Percentiles rank a stretch among this genome's conserved stretches.
Conservation (phyloP, 192 early-diverging fungal genomes). For the Entophlyctis luteolus region DNA sequence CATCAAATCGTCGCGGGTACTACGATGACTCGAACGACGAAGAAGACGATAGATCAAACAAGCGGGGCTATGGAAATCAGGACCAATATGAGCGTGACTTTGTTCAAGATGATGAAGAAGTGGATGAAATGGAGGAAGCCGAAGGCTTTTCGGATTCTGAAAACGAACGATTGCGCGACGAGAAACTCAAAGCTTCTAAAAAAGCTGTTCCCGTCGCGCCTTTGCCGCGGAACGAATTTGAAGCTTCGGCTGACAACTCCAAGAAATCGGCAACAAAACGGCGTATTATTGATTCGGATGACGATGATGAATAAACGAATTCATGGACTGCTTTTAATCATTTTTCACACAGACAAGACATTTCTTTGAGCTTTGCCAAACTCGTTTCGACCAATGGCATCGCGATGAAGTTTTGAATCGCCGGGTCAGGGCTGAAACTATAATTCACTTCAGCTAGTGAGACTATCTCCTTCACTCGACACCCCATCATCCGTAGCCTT, state of each 20-base stretch:
- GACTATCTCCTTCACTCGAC: conserved; percentile 51
- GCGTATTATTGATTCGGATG: conserved; percentile 35
- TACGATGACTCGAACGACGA: conserved; percentile 39
- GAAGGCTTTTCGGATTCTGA: conserved; percentile 28
- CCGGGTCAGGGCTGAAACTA: conserved; percentile 41
- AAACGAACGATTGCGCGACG: conserved; percentile 22
- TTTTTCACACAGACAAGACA: conserved; percentile 44
- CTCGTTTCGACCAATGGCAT: conserved; percentile 51
- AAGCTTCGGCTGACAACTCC: neutral
- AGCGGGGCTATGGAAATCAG: conserved; percentile 3
- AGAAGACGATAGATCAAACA: conserved; percentile 5
- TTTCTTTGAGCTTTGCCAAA: conserved; percentile 47
- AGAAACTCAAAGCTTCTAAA: conserved; percentile 17
- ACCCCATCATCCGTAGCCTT: conserved; percentile 60
- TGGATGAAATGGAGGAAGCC: conserved; percentile 23
- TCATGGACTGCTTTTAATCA: neutral
- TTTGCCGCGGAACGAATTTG: neutral
- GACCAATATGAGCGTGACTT: conserved; percentile 41
- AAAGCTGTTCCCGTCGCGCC: neutral
- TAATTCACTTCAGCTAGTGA: conserved; percentile 37
- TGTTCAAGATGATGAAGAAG: conserved; percentile 26
- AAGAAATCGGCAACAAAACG: conserved; percentile 22
- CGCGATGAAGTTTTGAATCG: conserved; percentile 51
- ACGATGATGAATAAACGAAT: conserved; percentile 31
- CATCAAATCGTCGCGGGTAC: neutral